phyloP scores from a whole-genome alignment of 129 eudicot species.

The Tagetes patula region DNA sequence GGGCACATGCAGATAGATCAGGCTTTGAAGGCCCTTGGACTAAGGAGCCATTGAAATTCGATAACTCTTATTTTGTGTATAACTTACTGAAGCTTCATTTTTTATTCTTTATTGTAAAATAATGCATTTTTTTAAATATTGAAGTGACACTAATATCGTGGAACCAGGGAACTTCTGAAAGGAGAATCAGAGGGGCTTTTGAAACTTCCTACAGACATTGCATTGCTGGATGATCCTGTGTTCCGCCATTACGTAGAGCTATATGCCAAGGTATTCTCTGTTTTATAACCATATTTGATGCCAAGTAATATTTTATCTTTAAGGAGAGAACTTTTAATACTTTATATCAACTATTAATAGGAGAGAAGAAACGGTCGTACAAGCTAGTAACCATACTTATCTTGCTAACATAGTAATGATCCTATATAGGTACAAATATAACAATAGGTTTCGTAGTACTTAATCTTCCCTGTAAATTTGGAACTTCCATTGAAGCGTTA shows the following conservation, averaged over 20 bases:
- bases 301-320: neutral
- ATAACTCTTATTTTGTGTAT: conserved; percentile 89
- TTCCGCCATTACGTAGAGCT: conserved; percentile 74
- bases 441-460: neutral
- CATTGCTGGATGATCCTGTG: conserved; percentile 77
- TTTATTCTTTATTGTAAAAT: neutral
- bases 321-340: neutral
- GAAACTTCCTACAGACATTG: conserved; percentile 74
- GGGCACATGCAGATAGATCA: conserved; percentile 95
- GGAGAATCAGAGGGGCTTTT: conserved; percentile 87
- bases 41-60: conserved; percentile 82
- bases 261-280: conserved; percentile 65
- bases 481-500: neutral
- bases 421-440: neutral
- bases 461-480: neutral
- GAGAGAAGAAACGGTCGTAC: neutral
- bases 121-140: neutral
- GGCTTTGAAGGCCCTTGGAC: conserved; percentile 99
- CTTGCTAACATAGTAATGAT: neutral
- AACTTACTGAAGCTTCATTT: conserved; percentile 18
- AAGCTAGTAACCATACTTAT: neutral
- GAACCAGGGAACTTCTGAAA: conserved; percentile 83
- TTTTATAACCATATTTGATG: conserved; percentile 14
- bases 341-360: neutral
- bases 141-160: conserved; percentile 18